Evolutionary conservation across 1,139 yeast species (phyloP), one percentile per base, ranked within the genome.

Genomic region (Nakaseomyces sp.): DNA sequence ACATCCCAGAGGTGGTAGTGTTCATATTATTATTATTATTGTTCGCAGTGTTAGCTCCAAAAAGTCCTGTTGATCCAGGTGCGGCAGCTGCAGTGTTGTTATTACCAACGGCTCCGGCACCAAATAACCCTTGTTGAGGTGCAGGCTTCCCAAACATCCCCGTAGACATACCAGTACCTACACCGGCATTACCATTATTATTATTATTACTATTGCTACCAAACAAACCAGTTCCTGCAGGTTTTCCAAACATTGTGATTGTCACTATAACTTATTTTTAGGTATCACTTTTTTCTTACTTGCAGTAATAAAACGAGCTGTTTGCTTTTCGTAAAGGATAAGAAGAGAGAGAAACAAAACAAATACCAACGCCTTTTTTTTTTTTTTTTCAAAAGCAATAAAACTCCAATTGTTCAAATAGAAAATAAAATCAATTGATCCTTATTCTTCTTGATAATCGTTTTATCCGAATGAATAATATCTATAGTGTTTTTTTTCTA

Each of bases 121-220:
- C 71, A 61, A 74, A 72, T 13, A 72, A 51, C 0, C 75, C 72
- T 18, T 73, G 70, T n/a, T 54, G 19, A 5, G 8, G 33, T 4
- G 33, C 19, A 5, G 18, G 18, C 12, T 15, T 16, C 9, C 33
- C 49, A 26, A 52, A 45, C 36, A 57, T 46, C 7, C 38, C 38
- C n/a, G 38, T n/a, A 5, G 26, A n/a, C 4, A 18, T 4, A 33
- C 55, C 45, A 20, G 43, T 28, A 12, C 30, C 39, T 12, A 26
- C 37, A 10, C 29, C 29, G 5, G 29, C 13, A 26, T 10, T 10
- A n/a, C 13, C 29, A 26, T n/a, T 9, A 13, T 26, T 38, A n/a
- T 26, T 20, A 8, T 40, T 51, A 48, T 48, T 47, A 47, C 55
- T 20, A 8, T 40, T 51, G 48, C 48, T 47, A 47, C 55, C 48